These are phyloP conservation scores for Stagonosporopsis vannaccii DNA, from an alignment of 2,329 filamentous ascomycete species.

Conservation along the genomic window DNA sequence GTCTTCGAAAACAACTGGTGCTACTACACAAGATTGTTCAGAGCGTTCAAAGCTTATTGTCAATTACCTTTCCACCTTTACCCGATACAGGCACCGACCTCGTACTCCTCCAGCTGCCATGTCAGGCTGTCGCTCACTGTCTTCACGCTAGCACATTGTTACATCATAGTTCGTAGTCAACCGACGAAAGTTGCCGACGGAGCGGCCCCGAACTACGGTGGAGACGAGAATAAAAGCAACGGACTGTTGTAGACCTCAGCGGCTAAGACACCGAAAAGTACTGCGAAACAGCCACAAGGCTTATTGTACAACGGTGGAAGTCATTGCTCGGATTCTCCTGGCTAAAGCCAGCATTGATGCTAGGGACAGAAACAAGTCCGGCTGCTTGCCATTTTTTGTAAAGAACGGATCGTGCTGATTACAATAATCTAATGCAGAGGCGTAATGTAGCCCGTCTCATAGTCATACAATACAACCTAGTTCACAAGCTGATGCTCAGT, in stretches of 20 bases:
- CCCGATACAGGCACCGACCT: not conserved
- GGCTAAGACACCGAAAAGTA: not conserved
- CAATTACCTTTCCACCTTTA: not conserved
- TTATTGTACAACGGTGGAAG: not conserved
- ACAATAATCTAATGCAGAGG: conserved; percentile 1
- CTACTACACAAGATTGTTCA: not conserved
- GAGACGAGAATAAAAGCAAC: conserved; percentile 3
- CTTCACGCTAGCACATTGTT: not conserved
- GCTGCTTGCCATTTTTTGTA: not conserved
- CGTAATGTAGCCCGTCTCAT: not conserved
- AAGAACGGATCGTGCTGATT: not conserved
- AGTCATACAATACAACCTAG: not conserved
- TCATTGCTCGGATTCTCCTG: not conserved
- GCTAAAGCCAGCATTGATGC: not conserved
- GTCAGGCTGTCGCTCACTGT: not conserved
- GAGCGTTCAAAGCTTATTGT: not conserved
- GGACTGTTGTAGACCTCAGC: not conserved
- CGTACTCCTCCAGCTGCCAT: not conserved
- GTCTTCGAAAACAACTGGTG: not conserved
- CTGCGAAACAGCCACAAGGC: not conserved
- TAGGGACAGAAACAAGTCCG: not conserved
- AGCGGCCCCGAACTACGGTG: conserved; percentile 5
- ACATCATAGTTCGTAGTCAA: conserved; percentile 9
- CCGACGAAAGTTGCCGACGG: not conserved
- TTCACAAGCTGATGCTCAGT: conserved; percentile 6